These are phyloP conservation scores for Cajanus cajan DNA, from an alignment of 306 rosid species.

Conservation along the genomic window DNA sequence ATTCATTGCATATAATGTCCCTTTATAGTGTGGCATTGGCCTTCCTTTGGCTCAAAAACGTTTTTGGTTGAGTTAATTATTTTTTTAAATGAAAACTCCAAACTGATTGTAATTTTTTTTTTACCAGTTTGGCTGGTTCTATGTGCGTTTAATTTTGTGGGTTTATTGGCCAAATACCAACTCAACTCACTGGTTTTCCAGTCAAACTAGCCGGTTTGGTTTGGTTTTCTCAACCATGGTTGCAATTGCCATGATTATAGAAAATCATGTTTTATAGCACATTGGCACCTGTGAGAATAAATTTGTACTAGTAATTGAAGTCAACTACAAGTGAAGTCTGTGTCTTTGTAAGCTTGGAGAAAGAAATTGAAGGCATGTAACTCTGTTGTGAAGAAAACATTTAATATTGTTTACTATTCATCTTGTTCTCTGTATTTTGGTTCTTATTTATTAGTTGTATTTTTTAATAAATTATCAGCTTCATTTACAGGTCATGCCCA, in stretches of 20 bases:
- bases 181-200: not conserved
- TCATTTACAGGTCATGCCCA: not conserved
- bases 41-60: not conserved
- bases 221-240: not conserved
- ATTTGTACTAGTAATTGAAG: not conserved
- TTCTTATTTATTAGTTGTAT: not conserved
- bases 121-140: not conserved
- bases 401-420: not conserved
- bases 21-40: not conserved
- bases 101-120: not conserved
- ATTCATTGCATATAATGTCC: not conserved
- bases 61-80: not conserved
- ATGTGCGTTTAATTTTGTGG: not conserved
- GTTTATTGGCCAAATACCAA: not conserved
- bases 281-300: not conserved
- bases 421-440: not conserved
- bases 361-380: constrained; percentile 2
- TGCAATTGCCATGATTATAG: not conserved
- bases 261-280: not conserved
- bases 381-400: not conserved
- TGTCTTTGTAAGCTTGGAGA: not conserved
- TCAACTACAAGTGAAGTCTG: not conserved
- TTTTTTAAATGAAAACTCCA: not conserved
- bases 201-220: not conserved
- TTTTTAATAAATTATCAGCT: not conserved